phyloP scores from a whole-genome alignment of 768 basidiomycete genomes.

The Melanogaster broomeanus region DNA sequence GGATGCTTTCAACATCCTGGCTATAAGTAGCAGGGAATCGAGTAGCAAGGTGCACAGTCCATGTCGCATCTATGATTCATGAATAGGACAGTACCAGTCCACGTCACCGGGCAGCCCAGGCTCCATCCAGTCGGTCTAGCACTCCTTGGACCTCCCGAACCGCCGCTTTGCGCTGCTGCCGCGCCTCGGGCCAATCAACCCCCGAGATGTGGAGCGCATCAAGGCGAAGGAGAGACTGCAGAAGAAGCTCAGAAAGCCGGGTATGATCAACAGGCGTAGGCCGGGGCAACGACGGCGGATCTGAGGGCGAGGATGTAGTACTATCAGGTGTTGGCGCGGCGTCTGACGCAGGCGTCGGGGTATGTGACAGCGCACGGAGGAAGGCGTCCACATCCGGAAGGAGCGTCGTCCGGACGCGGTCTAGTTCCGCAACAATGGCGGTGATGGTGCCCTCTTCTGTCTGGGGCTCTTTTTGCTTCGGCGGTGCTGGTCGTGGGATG shows the following conservation, averaged over 20 bases:
- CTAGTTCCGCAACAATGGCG: conserved; percentile 42
- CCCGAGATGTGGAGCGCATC: conserved; percentile 76
- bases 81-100: background rate
- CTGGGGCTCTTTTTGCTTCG: conserved; percentile 27
- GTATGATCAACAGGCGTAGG: conserved; percentile 42
- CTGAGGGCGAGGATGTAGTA: conserved; percentile 4
- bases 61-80: background rate
- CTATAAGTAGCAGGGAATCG: background rate
- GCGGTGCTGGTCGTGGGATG: conserved; percentile 23
- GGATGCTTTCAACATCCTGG: background rate
- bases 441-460: conserved; percentile 42
- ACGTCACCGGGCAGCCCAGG: conserved; percentile 47
- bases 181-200: conserved; percentile 73
- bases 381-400: conserved; percentile 60
- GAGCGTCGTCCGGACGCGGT: conserved; percentile 53
- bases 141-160: conserved; percentile 84
- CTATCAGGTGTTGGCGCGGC: background rate
- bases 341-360: conserved; percentile 5
- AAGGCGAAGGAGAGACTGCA: conserved; percentile 84
- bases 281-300: background rate
- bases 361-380: conserved; percentile 34
- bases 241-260: conserved; percentile 76
- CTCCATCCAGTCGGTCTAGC: conserved; percentile 77
- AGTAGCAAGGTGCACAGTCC: background rate
- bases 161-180: conserved; percentile 80